Base-by-base conservation (phyloP, 2,329 filamentous ascomycete genomes). In the Trichophyton schoenleinii region DNA sequence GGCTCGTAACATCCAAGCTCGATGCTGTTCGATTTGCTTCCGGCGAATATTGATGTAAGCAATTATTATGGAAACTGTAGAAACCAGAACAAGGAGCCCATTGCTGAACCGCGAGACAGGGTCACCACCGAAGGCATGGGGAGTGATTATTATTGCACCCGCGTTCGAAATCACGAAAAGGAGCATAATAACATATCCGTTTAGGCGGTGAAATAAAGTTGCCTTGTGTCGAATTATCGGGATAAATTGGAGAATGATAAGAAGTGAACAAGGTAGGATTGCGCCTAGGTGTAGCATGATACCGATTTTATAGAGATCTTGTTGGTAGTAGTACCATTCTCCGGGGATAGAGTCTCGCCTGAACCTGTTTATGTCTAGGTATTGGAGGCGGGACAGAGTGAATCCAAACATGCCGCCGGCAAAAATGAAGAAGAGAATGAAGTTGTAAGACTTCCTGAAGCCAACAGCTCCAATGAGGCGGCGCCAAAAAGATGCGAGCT, bases 1-100 rank as follows among this genome's bases (percentile, higher is more conserved):
- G 6, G 79, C 75, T 22, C 83, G 70, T 38, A 86, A 66, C 83
- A 86, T 86, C 83, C 83, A 86, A 2, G 81, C 81, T 1, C 83
- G 77, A 63, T 86, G 83, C 66, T 85, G 79, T 34, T 85, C 82
- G 57, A 87, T 82, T 67, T 85, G 83, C 1, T 85, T 70, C 1
- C 75, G 72, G 68, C 81, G 84, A 69, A 86, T 79, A 63, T 84
- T 84, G 68, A 79, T 73, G 18, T 48, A 48, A 5, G 44, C 44
- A 48, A 48, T 7, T 11, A 48, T 9, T 9, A 48, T 20, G 18
- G 44, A 18, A 18, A 11, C 1, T 48, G 44, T 22, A 11, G 44
- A 48, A 1, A 18, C 18, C 31, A 82, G 73, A 1, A 71, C 77
- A 0, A 82, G 66, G 0, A 77, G 58, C 0, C 25, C 25, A 15